Percentiles rank a stretch among this genome's conserved stretches.
Conservation (phyloP, 352 stramenopile genomes). For the Phytophthora quininea region DNA sequence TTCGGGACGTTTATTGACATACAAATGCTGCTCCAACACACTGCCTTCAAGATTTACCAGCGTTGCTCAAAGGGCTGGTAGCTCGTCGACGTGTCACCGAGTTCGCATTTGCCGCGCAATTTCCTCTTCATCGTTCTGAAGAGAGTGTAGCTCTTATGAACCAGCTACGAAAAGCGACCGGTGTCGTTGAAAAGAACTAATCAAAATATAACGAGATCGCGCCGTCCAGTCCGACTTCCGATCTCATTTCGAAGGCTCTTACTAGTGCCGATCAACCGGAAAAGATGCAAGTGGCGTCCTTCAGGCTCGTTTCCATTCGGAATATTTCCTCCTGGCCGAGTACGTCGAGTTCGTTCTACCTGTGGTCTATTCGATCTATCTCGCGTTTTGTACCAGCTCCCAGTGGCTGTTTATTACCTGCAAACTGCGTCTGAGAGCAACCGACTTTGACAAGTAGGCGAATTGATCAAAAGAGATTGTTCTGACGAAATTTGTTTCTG, state of each 20-base stretch:
- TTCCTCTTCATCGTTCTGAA: background rate
- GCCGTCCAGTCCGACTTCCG: too few relatives aligned
- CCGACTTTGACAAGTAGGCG: too few relatives aligned
- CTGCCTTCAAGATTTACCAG: background rate
- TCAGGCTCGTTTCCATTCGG: slow-evolving; percentile 41
- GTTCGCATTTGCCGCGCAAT: background rate
- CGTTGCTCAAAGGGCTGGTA: background rate
- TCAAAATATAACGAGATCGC: too few relatives aligned
- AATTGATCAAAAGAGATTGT: too few relatives aligned
- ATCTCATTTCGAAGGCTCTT: background rate
- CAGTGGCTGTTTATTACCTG: background rate
- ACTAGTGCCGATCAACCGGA: background rate
- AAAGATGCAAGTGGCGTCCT: background rate
- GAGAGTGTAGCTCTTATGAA: background rate
- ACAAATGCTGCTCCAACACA: background rate
- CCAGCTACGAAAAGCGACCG: background rate
- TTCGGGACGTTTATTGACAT: background rate
- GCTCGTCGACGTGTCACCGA: too few relatives aligned
- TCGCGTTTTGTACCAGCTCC: background rate
- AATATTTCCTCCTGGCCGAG: slow-evolving; percentile 43
- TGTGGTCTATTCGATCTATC: slow-evolving; percentile 17
- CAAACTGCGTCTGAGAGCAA: background rate
- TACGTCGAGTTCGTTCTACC: slow-evolving; percentile 44
- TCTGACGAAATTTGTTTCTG: too few relatives aligned
- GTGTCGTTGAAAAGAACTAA: background rate